Evolutionary conservation across 225 moss, liverwort and hornwort genomes (phyloP), one percentile per base, ranked within the genome.

Genomic region (Rhytidiadelphus loreus): DNA sequence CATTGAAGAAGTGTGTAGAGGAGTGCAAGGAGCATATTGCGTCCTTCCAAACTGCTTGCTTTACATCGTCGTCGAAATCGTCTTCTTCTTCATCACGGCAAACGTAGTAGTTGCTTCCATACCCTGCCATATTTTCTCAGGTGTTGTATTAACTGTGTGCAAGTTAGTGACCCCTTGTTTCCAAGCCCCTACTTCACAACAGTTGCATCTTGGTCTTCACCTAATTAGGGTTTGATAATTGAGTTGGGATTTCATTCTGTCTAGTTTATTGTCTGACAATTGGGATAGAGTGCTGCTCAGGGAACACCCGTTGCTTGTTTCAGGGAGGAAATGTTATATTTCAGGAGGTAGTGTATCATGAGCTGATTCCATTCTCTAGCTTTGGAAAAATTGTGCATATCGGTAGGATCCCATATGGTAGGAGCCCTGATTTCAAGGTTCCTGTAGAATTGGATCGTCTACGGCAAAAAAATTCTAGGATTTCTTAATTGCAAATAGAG

Each of bases 1-100:
- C 92, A 48, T 84, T 96, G 89, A 94, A 94, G 90, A 93, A 93
- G 87, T 95, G 94, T 85, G 87, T 96, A 92, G 92, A 93, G 87
- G 94, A 96, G 89, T 96, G 96, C 91, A 95, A 89, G 85, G 81
- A 93, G 56, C 92, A 90, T 73, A 91, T 96, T 33, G 80, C 87
- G 17, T 91, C 94, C 41, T 95, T 96, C 82, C 92, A 88, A 81
- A 79, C 86, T 56, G 88, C 92, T 37, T 96, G 96, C 84, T 94
- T 91, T 73, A 82, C 86, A 13, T 68, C 88, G 48, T 62, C 89
- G 62, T 56, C 84, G 20, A 52, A 79, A 48, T 63, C 87, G 26
- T 69, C 72, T 16, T 16, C 73, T 56, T 84, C 90, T 12, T 71
- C 89, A 32, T 65, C 86, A 64, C 86, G 72, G 63, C 80, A 56